Conservation (phyloP, 768 basidiomycete species). For the Exidia glandulosa region DNA sequence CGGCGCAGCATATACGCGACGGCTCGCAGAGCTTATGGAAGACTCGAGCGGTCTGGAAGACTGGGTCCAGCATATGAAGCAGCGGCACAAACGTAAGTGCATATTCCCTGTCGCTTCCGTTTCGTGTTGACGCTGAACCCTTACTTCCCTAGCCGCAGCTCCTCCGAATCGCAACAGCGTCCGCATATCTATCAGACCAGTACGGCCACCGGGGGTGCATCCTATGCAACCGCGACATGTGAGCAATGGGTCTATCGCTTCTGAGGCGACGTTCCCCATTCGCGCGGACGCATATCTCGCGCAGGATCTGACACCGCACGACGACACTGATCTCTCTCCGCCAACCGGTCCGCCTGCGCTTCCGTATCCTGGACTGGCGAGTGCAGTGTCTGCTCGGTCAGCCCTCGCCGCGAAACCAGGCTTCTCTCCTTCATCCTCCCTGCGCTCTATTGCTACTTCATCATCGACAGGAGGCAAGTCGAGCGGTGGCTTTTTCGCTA, state of each 20-base stretch:
- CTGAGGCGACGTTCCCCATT: conserved; percentile 68
- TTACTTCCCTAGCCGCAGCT: not conserved
- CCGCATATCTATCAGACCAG: not conserved
- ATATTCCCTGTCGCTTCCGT: too few species aligned
- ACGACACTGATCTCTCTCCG: conserved; percentile 34
- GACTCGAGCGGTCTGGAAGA: conserved; percentile 67
- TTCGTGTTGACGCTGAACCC: too few species aligned
- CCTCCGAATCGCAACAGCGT: not conserved
- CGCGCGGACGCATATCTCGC: conserved; percentile 70
- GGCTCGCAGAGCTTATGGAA: conserved; percentile 70
- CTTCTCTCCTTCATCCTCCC: conserved; percentile 6
- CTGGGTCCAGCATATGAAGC: conserved; percentile 54
- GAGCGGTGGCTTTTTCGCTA: conserved; percentile 57
- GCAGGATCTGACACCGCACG: conserved; percentile 52
- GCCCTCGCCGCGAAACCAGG: not conserved
- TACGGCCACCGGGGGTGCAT: not conserved
- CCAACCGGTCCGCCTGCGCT: conserved; percentile 48
- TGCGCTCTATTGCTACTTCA: conserved; percentile 3
- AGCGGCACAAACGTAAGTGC: conserved; percentile 37
- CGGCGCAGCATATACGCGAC: conserved; percentile 60
- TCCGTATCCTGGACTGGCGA: conserved; percentile 65
- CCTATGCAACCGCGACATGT: conserved; percentile 47
- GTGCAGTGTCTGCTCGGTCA: conserved; percentile 1
- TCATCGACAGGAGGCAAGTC: conserved; percentile 27
- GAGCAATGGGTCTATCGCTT: conserved; percentile 60